Evolutionary conservation across 192 early-diverging fungal genomes (phyloP).

Genomic region (Coemansia sp.): DNA sequence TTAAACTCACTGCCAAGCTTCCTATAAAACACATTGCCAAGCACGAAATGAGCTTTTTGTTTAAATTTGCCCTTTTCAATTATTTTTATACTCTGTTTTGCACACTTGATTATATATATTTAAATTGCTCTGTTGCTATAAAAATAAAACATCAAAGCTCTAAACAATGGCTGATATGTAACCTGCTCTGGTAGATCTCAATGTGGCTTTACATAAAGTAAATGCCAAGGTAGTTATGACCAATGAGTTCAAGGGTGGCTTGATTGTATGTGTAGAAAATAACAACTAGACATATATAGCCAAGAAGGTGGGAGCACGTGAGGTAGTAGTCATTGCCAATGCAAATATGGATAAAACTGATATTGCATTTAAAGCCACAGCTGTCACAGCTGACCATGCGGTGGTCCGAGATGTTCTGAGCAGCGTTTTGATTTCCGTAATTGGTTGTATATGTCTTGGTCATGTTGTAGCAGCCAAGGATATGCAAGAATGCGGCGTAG

Average conservation of each 20-base stretch:
- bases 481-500: background rate
- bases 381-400: background rate
- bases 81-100: no score
- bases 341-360: background rate
- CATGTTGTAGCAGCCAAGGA: background rate
- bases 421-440: background rate
- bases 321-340: background rate
- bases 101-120: no score
- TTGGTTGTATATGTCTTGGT: background rate
- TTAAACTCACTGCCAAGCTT: no score
- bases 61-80: no score
- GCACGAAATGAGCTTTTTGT: no score
- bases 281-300: conserved; percentile 1
- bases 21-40: no score
- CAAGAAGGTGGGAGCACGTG: conserved; percentile 3
- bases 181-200: no score
- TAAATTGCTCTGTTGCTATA: no score
- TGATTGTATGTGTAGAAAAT: conserved; percentile 6
- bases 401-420: background rate
- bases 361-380: background rate
- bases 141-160: no score
- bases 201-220: background rate
- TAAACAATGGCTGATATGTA: background rate
- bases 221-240: background rate
- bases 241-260: background rate